Percentiles rank a stretch among this genome's conserved stretches.
These are phyloP conservation scores for Trichoderma virens DNA, from an alignment of 495 filamentous ascomycete species.

Conservation along the genomic window DNA sequence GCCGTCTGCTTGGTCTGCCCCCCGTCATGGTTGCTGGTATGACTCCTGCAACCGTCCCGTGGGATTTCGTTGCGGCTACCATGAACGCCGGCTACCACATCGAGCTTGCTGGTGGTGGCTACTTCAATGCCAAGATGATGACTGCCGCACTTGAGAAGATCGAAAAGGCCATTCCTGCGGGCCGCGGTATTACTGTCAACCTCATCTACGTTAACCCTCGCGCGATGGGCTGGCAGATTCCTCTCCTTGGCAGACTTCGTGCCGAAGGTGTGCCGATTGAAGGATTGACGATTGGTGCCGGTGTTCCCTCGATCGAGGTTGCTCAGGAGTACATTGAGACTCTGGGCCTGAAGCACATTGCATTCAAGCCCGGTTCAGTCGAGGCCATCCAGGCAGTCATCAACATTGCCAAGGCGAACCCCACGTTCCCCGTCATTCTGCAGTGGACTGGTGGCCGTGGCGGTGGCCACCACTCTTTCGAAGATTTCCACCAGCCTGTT, in stretches of 20 bases:
- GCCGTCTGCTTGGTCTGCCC: conserved; percentile 78
- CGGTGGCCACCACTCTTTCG: conserved; percentile 90
- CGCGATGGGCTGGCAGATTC: conserved; percentile 97
- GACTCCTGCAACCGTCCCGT: conserved; percentile 84
- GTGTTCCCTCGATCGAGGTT: conserved; percentile 89
- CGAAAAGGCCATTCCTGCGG: conserved; percentile 77
- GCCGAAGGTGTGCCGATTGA: conserved; percentile 88
- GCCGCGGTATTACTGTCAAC: conserved; percentile 89
- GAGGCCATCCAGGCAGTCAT: conserved; percentile 86
- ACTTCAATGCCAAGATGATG: conserved; percentile 87
- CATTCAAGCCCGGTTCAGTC: conserved; percentile 88
- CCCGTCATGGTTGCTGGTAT: conserved; percentile 90
- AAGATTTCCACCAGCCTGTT: conserved; percentile 91
- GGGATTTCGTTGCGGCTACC: conserved; percentile 86
- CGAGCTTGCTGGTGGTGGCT: conserved; percentile 82
- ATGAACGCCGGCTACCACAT: conserved; percentile 92
- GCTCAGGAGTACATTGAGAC: conserved; percentile 91
- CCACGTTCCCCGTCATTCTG: conserved; percentile 78
- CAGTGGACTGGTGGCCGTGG: conserved; percentile 95
- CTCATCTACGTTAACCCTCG: conserved; percentile 94
- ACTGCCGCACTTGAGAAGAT: conserved; percentile 85
- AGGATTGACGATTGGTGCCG: conserved; percentile 88
- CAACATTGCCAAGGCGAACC: conserved; percentile 87
- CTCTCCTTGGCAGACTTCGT: conserved; percentile 74
- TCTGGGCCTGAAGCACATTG: conserved; percentile 88